A percentile compares a stretch with the other conserved stretches of the same genome.
Conservation (phyloP, 2,329 filamentous ascomycete genomes). For the Falciphora oryzae region DNA sequence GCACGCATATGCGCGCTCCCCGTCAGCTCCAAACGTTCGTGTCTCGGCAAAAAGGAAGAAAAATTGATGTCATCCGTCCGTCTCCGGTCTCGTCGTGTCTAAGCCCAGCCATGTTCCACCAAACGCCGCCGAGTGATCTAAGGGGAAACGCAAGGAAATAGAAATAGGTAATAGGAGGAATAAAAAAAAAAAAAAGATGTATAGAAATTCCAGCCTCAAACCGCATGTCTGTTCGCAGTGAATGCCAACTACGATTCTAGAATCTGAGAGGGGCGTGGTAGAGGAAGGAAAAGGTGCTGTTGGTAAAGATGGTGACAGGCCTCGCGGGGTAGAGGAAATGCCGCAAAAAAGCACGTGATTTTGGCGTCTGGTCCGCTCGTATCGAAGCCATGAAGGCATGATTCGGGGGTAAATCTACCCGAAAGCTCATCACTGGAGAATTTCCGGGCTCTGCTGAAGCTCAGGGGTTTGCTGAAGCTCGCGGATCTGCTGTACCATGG, state of each 20-base stretch:
- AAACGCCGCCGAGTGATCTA: background rate
- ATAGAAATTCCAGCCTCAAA: background rate
- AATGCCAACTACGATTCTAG: too few species aligned
- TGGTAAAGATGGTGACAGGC: background rate
- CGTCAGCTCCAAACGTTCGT: too few species aligned
- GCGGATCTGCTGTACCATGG: conserved; percentile 44
- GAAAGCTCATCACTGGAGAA: background rate
- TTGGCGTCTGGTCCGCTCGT: too few species aligned
- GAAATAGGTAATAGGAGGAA: background rate
- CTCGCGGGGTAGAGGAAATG: too few species aligned
- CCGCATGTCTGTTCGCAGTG: too few species aligned
- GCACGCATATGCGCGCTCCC: too few species aligned
- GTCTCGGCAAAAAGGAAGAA: too few species aligned
- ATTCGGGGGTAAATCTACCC: too few species aligned
- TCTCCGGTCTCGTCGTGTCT: background rate
- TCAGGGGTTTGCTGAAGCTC: conserved; percentile 37
- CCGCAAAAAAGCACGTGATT: too few species aligned
- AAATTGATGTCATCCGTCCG: too few species aligned
- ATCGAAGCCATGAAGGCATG: too few species aligned
- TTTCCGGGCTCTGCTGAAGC: background rate
- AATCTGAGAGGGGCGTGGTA: background rate
- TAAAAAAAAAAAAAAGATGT: background rate
- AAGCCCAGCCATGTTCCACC: background rate
- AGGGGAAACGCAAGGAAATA: background rate
- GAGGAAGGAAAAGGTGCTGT: background rate